Evolutionary conservation across 805 yeast genomes (phyloP), one percentile per base, ranked within the genome.

Genomic region (Barnettozyma populi): DNA sequence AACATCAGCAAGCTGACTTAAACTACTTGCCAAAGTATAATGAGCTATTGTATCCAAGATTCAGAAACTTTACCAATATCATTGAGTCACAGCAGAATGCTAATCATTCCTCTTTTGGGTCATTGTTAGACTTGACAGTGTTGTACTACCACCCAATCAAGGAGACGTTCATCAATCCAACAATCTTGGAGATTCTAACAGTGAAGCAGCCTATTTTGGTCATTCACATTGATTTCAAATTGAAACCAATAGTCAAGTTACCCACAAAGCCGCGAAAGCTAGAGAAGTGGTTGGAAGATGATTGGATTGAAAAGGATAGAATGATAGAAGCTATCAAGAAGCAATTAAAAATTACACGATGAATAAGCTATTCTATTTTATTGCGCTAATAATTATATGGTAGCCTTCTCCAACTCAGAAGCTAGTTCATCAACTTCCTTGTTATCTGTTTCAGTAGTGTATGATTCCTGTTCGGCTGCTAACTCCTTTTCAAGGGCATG

Each of bases 41-140:
- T 10, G 73, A 86, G 52, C 66, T 87, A 7, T 66, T 90, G 24
- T 90, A 90, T 57, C 97, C 97, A 3, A 70, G 97, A 45, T 89
- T 79, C 58, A 70, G 80, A 2, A 76, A 75, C 34, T 74, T 84
- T 51, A 70, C 68, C 44, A 79, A 79, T 54, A 68, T 76, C 1
- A 66, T 83, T 4, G 43, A 32, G 21, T 21, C 46, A 14, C 41
- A 46, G 11, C 38, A 29, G 31, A 27, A 13, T 34, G 41, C 44
- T 31, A 19, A 48, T 38, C 20, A 45, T 29, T 36, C 38, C 16
- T 56, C 35, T 49, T 53, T 55, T 42, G 50, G 53, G 18, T 53
- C 50, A 36, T 43, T 69, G 3, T 61, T 63, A 36, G 68, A 71
- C 48, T 47, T 68, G 3, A 69, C 74, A 1, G 59, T 71, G 16